Evolutionary conservation across 352 stramenopile genomes (phyloP), one percentile per base, ranked within the genome.

Genomic region (Phytophthora colocasiae): DNA sequence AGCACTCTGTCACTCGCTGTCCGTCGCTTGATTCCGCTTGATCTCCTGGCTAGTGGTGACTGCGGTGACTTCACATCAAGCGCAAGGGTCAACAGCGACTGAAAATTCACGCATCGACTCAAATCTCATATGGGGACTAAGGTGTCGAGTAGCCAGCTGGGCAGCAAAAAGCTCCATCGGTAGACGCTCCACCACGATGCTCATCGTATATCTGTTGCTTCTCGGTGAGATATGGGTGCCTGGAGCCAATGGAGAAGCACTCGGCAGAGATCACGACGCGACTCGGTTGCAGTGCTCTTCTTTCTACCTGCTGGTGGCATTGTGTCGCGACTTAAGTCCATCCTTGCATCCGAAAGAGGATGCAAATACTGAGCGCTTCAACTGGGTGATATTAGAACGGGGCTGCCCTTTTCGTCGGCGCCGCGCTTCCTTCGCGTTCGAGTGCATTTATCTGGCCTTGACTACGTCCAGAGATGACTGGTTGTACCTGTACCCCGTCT

Each of bases 131-230:
- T 65, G 32, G 54, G 31, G 32, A 54, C 55, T 50, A 66, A 39
- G 8, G 31, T 31, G 46, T 36, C 56, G 47, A 52, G 55, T 57
- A 61, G 22, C 55, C 62, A 70, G 39, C 46, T 70, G 61, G 47
- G 26, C 47, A 59, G 58, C 58, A 27, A 43, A 44, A 44, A 19
- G 41, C 50, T 63, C 44, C 52, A 48, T 43, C 31, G 10, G 24
- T 45, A 38, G 36, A 32, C 38, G 26, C 17, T 57, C 31, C 54
- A 69, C 41, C 62, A 47, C 19, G n/a, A 52, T 14, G 34, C 49
- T 32, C 27, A 58, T 60, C 49, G 44, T 63, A 61, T 57, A 68
- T 62, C 51, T 68, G 34, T 47, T 60, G 36, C 57, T 64, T 58
- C 57, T 54, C 58, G 26, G 46, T 38, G 32, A 54, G 54, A 65